Base-by-base conservation (phyloP, 768 basidiomycete species). In the Naganishia kalamii region DNA sequence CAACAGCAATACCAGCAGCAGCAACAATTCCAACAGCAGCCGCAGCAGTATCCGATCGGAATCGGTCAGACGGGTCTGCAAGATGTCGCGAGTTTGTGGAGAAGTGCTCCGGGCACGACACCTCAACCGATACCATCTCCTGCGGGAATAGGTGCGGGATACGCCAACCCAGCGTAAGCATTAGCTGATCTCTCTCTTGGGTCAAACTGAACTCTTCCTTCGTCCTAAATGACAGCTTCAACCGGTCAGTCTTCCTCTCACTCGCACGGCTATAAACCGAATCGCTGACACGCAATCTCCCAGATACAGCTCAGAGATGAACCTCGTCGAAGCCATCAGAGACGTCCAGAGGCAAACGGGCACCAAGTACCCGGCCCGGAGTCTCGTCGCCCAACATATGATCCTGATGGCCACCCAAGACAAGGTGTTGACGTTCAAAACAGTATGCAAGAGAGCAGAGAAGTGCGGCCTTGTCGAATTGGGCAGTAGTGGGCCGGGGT, bases 311-410 rank as follows among this genome's bases (percentile, higher is more conserved):
- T n/a, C 54, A n/a, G 54, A 57, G 30, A 33, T 21, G 37, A 41
- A 57, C 10, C 37, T 57, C n/a, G 54, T 57, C 12, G 35, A 57
- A 40, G 54, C 54, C 5, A 57, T 57, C 54, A 57, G 40, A 57
- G 54, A 57, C 35, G 54, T 57, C 1, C 54, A 57, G 54, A n/a
- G 40, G 19, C 54, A 57, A 57, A 57, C 54, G 10, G 32, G 37
- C 21, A 29, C 37, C 54, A 23, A 40, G 33, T 40, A 57, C 23
- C 54, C 35, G 21, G 27, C 35, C 23, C n/a, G 54, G 40, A 57
- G 54, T 27, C 29, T 57, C 5, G 54, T 57, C 12, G n/a, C 54
- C 7, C 54, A 57, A 21, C 54, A 57, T 40, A 57, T 57, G 54
- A 40, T 57, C 21, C 21, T 40, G 10, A 57, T 33, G 37, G 54